These are phyloP conservation scores for Bisporella sp. DNA, from an alignment of 2,329 filamentous ascomycete genomes.

Conservation along the genomic window DNA sequence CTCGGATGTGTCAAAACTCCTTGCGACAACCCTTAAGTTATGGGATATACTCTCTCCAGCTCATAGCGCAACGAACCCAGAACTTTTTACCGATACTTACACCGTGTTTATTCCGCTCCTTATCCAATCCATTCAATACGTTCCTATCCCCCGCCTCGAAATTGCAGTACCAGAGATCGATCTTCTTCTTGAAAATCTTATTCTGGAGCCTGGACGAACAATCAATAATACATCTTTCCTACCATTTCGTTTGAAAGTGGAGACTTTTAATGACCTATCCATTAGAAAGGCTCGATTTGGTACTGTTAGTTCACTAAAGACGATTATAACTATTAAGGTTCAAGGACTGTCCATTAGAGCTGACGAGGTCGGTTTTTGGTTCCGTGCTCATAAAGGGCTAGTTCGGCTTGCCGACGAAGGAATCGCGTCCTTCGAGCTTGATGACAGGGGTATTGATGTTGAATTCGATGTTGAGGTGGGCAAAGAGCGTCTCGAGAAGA, in stretches of 20 bases:
- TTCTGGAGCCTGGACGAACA: constrained; percentile 80
- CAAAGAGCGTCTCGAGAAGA: constrained; percentile 69
- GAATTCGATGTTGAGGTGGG: constrained; percentile 79
- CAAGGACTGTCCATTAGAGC: constrained; percentile 79
- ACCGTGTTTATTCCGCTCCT: constrained; percentile 76
- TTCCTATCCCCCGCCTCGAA: constrained; percentile 88
- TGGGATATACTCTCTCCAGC: constrained; percentile 62
- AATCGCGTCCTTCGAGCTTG: constrained; percentile 77
- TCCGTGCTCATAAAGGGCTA: constrained; percentile 70
- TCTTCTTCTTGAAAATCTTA: constrained; percentile 80
- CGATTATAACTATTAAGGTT: constrained; percentile 69
- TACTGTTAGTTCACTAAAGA: constrained; percentile 57
- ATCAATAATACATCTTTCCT: constrained; percentile 84
- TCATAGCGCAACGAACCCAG: constrained; percentile 57
- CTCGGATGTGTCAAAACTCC: constrained; percentile 61
- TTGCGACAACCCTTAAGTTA: constrained; percentile 60
- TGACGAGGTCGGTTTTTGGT: constrained; percentile 84
- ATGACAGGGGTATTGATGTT: constrained; percentile 82
- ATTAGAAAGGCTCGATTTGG: constrained; percentile 70
- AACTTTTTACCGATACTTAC: constrained; percentile 67
- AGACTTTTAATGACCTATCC: constrained; percentile 81
- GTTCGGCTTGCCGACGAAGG: constrained; percentile 74
- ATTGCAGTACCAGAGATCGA: constrained; percentile 78
- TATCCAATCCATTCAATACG: constrained; percentile 72
- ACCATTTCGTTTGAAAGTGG: constrained; percentile 72